These are phyloP conservation scores for Anisodus acutangulus DNA, from an alignment of 257 asterid genomes.

Conservation along the genomic window DNA sequence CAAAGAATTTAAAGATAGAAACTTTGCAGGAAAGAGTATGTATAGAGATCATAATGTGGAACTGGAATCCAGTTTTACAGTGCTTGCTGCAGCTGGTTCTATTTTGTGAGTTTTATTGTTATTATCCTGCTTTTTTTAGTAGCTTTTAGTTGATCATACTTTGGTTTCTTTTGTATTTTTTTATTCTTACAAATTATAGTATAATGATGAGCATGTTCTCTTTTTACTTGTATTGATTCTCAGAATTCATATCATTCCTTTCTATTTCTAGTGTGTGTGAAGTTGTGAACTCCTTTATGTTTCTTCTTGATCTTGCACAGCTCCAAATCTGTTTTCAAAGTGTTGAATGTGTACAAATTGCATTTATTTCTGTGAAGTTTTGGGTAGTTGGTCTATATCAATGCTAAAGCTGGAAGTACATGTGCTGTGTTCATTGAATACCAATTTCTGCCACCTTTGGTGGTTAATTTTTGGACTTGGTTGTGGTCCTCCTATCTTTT, in stretches of 20 bases:
- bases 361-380: neutral
- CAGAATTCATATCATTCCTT: conserved; percentile 34
- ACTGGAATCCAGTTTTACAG: conserved; percentile 34
- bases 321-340: neutral
- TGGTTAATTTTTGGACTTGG: neutral
- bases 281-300: neutral
- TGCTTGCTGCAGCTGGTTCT: conserved; percentile 46
- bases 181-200: conserved; percentile 34
- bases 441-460: conserved; percentile 5
- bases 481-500: conserved; percentile 24
- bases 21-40: conserved; percentile 53
- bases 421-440: neutral
- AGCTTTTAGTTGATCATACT: conserved; percentile 34
- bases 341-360: conserved; percentile 1
- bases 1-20: conserved; percentile 31
- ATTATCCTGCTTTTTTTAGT: conserved; percentile 30
- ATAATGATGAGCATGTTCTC: conserved; percentile 26
- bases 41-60: conserved; percentile 53
- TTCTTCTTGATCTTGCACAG: neutral
- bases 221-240: conserved; percentile 34
- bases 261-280: neutral
- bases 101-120: conserved; percentile 46
- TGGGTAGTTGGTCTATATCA: conserved; percentile 14
- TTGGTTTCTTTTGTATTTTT: conserved; percentile 24
- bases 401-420: neutral